These are phyloP conservation scores for Talaromyces amestolkiae DNA, from an alignment of 2,329 filamentous ascomycete species.

Conservation along the genomic window DNA sequence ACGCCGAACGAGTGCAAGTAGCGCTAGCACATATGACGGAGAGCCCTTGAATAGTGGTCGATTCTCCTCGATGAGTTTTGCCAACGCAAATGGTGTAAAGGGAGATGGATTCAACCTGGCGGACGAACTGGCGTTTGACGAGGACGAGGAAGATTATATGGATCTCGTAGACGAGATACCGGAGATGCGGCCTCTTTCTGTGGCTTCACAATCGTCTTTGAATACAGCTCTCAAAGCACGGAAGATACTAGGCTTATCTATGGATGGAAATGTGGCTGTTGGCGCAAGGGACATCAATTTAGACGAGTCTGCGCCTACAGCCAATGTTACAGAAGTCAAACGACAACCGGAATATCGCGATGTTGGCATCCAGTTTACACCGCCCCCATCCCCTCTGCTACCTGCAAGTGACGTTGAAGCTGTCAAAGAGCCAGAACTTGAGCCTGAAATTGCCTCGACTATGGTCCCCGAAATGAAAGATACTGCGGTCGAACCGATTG, in stretches of 20 bases:
- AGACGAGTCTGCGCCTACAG: constrained; percentile 17
- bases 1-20: constrained; percentile 58
- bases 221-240: constrained; percentile 42
- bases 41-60: constrained; percentile 58
- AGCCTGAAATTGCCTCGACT: not conserved
- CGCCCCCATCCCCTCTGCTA: constrained; percentile 66
- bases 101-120: constrained; percentile 73
- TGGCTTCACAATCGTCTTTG: constrained; percentile 38
- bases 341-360: constrained; percentile 63
- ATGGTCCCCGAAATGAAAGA: constrained; percentile 26
- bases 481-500: constrained; percentile 31
- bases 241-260: constrained; percentile 46
- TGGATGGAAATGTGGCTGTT: constrained; percentile 31
- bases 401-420: constrained; percentile 21
- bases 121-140: constrained; percentile 84
- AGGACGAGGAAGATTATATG: constrained; percentile 67
- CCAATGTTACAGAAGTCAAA: constrained; percentile 51
- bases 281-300: not conserved
- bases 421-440: constrained; percentile 27
- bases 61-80: constrained; percentile 66
- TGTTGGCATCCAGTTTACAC: constrained; percentile 77
- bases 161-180: constrained; percentile 66
- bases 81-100: constrained; percentile 55
- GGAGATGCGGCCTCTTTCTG: constrained; percentile 53
- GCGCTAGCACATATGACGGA: constrained; percentile 50